phyloP scores from a whole-genome alignment of 2,329 filamentous ascomycete species.

The Madurella fahalii region DNA sequence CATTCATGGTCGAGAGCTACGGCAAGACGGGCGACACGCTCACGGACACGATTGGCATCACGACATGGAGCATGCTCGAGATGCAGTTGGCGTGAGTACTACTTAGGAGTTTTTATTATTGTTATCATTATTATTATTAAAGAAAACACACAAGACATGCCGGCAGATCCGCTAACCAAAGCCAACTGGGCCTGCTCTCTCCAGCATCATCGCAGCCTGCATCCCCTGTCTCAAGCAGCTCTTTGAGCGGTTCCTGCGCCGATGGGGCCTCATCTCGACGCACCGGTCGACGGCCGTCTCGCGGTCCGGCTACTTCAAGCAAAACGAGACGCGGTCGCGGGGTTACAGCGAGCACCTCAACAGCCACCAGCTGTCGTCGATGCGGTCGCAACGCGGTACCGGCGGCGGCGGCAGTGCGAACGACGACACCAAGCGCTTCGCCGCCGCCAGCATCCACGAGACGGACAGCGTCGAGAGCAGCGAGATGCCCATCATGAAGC shows the following conservation, averaged over 20 bases:
- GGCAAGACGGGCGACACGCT: conserved; percentile 19
- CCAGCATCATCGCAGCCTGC: conserved; percentile 19
- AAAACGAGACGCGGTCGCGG: not conserved
- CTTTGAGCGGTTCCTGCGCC: conserved; percentile 15
- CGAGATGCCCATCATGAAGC: conserved; percentile 14
- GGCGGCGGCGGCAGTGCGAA: no score
- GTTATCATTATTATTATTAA: no score
- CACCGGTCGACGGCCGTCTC: not conserved
- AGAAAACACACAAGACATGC: no score
- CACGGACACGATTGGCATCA: conserved; percentile 16
- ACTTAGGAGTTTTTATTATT: no score
- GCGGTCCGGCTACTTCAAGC: conserved; percentile 1
- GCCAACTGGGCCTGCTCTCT: not conserved
- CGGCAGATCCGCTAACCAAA: no score
- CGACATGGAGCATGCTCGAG: conserved; percentile 18
- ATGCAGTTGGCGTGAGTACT: conserved; percentile 17
- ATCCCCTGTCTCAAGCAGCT: conserved; percentile 17
- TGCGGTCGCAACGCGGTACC: conserved; percentile 3
- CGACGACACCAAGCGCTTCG: conserved; percentile 2
- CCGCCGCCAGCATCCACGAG: not conserved
- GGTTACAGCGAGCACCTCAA: not conserved
- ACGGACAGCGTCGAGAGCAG: conserved; percentile 6
- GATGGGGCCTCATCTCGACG: conserved; percentile 10
- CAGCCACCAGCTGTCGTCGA: conserved; percentile 6
- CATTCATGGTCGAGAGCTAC: conserved; percentile 14